Base-by-base conservation (phyloP, 1,284 basidiomycete genomes). In the Cutaneotrichosporon sp. region DNA sequence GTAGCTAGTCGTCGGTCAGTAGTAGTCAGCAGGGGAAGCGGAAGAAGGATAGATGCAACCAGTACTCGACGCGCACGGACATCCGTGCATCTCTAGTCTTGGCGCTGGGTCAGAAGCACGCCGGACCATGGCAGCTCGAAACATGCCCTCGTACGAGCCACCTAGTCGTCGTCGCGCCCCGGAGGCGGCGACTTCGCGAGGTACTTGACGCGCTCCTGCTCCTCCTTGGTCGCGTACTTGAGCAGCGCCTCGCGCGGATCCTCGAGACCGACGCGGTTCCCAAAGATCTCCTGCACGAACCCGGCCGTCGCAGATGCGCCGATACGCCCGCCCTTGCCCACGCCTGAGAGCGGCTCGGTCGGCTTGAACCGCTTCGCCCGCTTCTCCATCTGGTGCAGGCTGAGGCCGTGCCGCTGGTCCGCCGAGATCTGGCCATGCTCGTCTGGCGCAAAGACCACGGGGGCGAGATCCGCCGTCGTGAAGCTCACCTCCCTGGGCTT, bases 201-300 rank as follows among this genome's bases (percentile, higher is more conserved):
- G 18, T 20, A 58, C 36, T 58, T 58, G 27, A 38, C n/a, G 22
- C 56, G 54, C n/a, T 75, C 66, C 59, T 75, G 65, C 31, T 91
- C 86, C 70, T 88, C 88, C 67, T 82, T 77, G 24, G 88, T 82
- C 22, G 95, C 95, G 72, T 95, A 98, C 80, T 89, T 93, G 83
- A 99, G 88, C 66, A 99, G 81, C 4, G 95, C 95, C 81, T 97
- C 94, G 67, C 95, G 88, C 33, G 95, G 95, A 81, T 97, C 94
- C 81, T 95, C 88, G 81, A 91, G 45, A 33, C 63, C 60, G n/a
- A 59, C 51, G 18, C 59, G 49, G 36, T 52, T 25, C 25, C 59
- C 66, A 65, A 94, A 92, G 75, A 99, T 81, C 70, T 91, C 90
- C 80, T 97, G 92, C 47, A 99, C 93, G 65, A 97, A 86, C 72